These are phyloP conservation scores for Suhomyces sp. DNA, from an alignment of 805 yeast genomes.

Conservation along the genomic window DNA sequence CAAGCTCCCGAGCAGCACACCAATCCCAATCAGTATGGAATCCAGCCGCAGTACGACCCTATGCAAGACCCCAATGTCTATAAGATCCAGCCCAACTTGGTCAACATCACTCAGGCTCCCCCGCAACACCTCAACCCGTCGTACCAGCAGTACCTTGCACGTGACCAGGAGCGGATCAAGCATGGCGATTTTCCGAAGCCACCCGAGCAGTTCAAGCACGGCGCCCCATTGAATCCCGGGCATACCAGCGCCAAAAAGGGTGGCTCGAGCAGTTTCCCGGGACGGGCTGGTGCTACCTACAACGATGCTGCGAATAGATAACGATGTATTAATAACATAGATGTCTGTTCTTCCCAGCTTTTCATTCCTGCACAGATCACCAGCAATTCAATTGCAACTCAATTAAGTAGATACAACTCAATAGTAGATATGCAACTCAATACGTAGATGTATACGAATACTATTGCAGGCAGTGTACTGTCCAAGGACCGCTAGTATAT, in stretches of 20 bases:
- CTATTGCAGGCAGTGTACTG: no score
- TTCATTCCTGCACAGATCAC: no score
- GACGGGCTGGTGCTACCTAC: slow-evolving; percentile 35
- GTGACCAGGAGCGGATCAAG: slow-evolving; percentile 30
- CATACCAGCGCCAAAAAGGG: slow-evolving; percentile 15
- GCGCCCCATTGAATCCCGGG: slow-evolving; percentile 35
- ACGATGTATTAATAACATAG: no score
- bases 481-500: no score
- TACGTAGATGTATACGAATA: no score
- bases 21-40: not conserved
- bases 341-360: no score
- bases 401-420: no score
- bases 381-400: no score
- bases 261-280: slow-evolving; percentile 38
- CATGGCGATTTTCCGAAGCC: slow-evolving; percentile 33
- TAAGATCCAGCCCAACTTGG: slow-evolving; percentile 29
- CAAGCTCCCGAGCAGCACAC: not conserved
- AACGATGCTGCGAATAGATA: slow-evolving; percentile 30
- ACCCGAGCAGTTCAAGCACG: slow-evolving; percentile 23
- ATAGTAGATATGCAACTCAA: no score
- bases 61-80: slow-evolving; percentile 22
- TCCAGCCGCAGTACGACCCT: not conserved
- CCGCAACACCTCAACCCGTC: slow-evolving; percentile 37
- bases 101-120: slow-evolving; percentile 37
- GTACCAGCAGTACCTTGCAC: slow-evolving; percentile 29